Conservation (phyloP, 2,329 filamentous ascomycete species). For the Ramularia collo-cygni region DNA sequence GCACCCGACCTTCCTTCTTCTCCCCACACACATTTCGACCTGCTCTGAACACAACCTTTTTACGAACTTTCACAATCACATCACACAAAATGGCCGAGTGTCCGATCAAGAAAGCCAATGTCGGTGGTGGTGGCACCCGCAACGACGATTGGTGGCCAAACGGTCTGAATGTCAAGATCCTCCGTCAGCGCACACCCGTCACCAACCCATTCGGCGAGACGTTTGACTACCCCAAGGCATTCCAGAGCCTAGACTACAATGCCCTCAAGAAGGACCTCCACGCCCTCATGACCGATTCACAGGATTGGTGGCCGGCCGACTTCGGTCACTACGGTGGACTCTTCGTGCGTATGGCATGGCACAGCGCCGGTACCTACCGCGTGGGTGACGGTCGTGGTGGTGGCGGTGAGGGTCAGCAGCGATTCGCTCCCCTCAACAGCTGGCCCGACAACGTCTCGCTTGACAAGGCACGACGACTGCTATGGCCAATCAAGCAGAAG, state of each 20-base stretch:
- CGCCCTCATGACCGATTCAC: constrained; percentile 68
- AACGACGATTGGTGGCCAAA: constrained; percentile 72
- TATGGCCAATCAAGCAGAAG: constrained; percentile 80
- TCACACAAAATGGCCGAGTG: constrained; percentile 23
- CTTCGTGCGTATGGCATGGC: constrained; percentile 77
- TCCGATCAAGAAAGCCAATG: constrained; percentile 26
- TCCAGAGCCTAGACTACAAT: constrained; percentile 64
- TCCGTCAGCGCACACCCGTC: constrained; percentile 61
- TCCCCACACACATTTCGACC: too few relatives aligned
- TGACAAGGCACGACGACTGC: constrained; percentile 71
- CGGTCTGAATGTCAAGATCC: constrained; percentile 59
- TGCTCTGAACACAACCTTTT: too few relatives aligned
- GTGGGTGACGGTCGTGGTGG: constrained; percentile 69
- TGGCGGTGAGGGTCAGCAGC: constrained; percentile 64
- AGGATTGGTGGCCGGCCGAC: constrained; percentile 77
- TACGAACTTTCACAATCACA: not conserved
- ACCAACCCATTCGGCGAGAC: constrained; percentile 57
- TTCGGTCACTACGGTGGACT: constrained; percentile 76
- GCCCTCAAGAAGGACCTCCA: constrained; percentile 67
- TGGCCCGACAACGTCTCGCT: constrained; percentile 75
- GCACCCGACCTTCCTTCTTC: too few relatives aligned
- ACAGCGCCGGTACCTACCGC: constrained; percentile 72
- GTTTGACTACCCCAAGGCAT: constrained; percentile 66
- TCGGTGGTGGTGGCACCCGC: constrained; percentile 49
- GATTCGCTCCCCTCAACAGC: constrained; percentile 73